Evolutionary conservation across 1,139 yeast species (phyloP), one percentile per base, ranked within the genome.

Genomic region (Magnusiomyces ingens): DNA sequence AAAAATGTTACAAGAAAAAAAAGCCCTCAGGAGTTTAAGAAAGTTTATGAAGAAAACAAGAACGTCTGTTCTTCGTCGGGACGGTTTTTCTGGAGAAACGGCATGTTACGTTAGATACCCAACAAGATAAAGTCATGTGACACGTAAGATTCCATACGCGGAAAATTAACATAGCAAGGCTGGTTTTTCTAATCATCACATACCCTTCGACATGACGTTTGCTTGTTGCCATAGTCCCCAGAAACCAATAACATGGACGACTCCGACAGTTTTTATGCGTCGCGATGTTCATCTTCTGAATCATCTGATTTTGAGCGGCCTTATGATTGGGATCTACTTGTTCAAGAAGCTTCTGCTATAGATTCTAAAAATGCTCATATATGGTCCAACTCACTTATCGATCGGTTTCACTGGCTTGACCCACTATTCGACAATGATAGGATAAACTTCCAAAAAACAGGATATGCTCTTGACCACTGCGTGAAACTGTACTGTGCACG

Each of bases 241-340:
- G 12, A 40, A 29, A 29, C 37, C 50, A 48, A 43, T 40, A 48
- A 40, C 41, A 48, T 48, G 42, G 45, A 48, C 29, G 41, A 29
- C 46, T 41, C 45, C 50, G 45, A 40, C 38, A 48, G 50, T 49
- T 49, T 43, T 43, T 45, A 35, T 38, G 37, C 32, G 41, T 40
- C 19, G 40, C n/a, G n/a, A 36, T n/a, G 40, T 12, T 36, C 40
- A 36, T 36, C 40, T 36, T 36, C 40, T n/a, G 17, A 36, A 12
- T 5, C 4, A 3, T 12, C n/a, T n/a, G 40, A 36, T 36, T 26
- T 26, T 26, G 32, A 26, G 32, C 32, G 32, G 32, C 40, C 17
- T 4, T 36, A 36, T n/a, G 40, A 36, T n/a, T 36, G 40, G 40
- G 40, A 36, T 12, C 4, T 12, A n/a, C 40, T 36, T 13, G 8